Percentiles rank a stretch among this genome's conserved stretches.
Evolutionary conservation across 2,329 filamentous ascomycete species (phyloP).

Genomic region (Apiospora phragmitis): DNA sequence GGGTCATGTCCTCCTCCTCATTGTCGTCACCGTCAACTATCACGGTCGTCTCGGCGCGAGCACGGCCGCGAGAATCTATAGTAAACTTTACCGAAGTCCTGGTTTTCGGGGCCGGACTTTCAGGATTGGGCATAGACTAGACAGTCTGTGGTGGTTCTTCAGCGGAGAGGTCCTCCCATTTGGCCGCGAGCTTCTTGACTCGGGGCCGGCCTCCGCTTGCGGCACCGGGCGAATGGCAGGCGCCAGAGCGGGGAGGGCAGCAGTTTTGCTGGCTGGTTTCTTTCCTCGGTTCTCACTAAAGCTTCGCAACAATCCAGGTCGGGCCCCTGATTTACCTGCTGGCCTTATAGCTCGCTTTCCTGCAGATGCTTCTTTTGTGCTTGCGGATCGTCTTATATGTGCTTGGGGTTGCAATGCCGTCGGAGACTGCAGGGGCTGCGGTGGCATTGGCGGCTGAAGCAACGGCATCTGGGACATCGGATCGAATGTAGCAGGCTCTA

Average conservation of each 20-base stretch:
- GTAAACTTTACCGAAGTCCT: conserved; percentile 62
- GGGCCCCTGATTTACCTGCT: conserved; percentile 46
- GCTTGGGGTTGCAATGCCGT: conserved; percentile 30
- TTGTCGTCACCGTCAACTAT: conserved; percentile 26
- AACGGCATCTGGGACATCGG: conserved; percentile 26
- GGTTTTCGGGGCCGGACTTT: conserved; percentile 45
- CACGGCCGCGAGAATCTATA: conserved; percentile 62
- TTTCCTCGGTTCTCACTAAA: conserved; percentile 54
- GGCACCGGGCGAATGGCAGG: conserved; percentile 42
- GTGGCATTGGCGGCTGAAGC: conserved; percentile 25
- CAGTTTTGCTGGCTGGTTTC: conserved; percentile 39
- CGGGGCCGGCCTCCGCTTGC: conserved; percentile 31
- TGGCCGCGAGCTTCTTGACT: conserved; percentile 35
- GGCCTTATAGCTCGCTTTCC: conserved; percentile 43
- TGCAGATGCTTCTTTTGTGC: conserved; percentile 43
- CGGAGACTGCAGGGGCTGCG: conserved; percentile 23
- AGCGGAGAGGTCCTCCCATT: conserved; percentile 52
- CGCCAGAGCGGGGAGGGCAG: conserved; percentile 46
- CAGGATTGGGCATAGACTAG: conserved; percentile 58
- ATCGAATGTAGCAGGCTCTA: conserved; percentile 41
- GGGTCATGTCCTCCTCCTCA: conserved; percentile 22
- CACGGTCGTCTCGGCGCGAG: conserved; percentile 54
- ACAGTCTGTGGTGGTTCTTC: conserved; percentile 52
- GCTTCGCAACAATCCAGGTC: conserved; percentile 54
- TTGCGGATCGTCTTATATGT: conserved; percentile 47